Percentiles rank a stretch among this genome's conserved stretches.
These are phyloP conservation scores for Sesbania bispinosa DNA, from an alignment of 306 rosid genomes.

Conservation along the genomic window DNA sequence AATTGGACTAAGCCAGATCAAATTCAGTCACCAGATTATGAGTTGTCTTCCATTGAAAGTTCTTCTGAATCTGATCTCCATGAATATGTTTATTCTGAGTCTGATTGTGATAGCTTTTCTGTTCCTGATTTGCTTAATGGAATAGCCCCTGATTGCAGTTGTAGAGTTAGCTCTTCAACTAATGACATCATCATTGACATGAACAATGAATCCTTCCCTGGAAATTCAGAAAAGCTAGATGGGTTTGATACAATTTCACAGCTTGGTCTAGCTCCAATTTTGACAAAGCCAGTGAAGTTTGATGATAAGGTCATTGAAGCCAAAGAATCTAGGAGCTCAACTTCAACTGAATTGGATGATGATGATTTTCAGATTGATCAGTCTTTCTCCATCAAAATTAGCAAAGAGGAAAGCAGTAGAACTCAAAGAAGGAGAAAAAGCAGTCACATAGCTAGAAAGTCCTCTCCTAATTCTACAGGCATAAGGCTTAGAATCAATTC, in stretches of 20 bases:
- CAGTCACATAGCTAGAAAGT: slow-evolving; percentile 27
- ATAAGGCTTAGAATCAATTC: slow-evolving; percentile 65
- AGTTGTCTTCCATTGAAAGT: slow-evolving; percentile 45
- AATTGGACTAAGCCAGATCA: slow-evolving; percentile 27
- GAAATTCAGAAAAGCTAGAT: slow-evolving; percentile 37
- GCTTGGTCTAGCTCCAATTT: slow-evolving; percentile 56
- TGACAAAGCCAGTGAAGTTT: slow-evolving; percentile 50
- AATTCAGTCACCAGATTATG: slow-evolving; percentile 50
- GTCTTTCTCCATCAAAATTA: slow-evolving; percentile 31
- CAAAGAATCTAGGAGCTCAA: slow-evolving; percentile 29
- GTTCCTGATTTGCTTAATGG: slow-evolving; percentile 50
- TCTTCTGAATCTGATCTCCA: slow-evolving; percentile 45
- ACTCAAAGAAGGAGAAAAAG: slow-evolving; percentile 33
- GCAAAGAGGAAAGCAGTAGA: slow-evolving; percentile 36
- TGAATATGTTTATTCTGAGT: slow-evolving; percentile 51
- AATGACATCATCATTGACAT: slow-evolving; percentile 75
- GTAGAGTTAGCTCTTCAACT: slow-evolving; percentile 71
- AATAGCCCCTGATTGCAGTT: slow-evolving; percentile 43
- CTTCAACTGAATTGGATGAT: slow-evolving; percentile 41
- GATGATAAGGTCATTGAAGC: slow-evolving; percentile 37
- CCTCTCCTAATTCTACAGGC: slow-evolving; percentile 45
- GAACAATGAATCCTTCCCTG: slow-evolving; percentile 46
- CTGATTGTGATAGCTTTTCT: slow-evolving; percentile 41
- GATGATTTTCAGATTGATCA: not conserved
- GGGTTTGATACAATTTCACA: slow-evolving; percentile 49